These are phyloP conservation scores for Metschnikowia borealis DNA, from an alignment of 805 yeast species.

Conservation along the genomic window DNA sequence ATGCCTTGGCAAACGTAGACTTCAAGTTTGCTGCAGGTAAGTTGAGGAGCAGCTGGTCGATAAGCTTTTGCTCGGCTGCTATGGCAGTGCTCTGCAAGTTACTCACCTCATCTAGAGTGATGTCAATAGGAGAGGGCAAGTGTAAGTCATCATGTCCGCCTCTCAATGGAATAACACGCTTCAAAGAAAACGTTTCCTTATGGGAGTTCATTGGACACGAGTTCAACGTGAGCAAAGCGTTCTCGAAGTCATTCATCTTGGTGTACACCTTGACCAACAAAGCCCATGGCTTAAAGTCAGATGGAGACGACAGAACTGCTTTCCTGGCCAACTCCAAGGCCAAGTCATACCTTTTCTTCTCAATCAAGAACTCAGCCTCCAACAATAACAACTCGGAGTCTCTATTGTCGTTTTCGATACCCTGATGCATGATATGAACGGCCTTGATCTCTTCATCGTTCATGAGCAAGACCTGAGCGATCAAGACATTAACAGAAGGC, in stretches of 20 bases:
- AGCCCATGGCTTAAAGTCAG: conserved; percentile 74
- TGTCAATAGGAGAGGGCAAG: conserved; percentile 74
- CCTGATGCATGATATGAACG: conserved; percentile 47
- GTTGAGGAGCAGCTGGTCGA: conserved; percentile 57
- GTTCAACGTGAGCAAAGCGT: conserved; percentile 67
- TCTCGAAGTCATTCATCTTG: conserved; percentile 59
- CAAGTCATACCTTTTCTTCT: conserved; percentile 49
- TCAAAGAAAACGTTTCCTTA: conserved; percentile 60
- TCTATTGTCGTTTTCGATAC: conserved; percentile 46
- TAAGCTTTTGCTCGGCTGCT: conserved; percentile 57
- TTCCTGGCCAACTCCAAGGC: conserved; percentile 57
- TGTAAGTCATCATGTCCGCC: conserved; percentile 53
- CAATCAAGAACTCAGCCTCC: conserved; percentile 55
- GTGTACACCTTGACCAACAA: conserved; percentile 61
- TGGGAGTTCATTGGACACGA: conserved; percentile 80
- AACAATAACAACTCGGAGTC: conserved; percentile 52
- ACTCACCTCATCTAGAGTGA: conserved; percentile 63
- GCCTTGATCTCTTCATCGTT: conserved; percentile 61
- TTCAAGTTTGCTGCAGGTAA: conserved; percentile 69
- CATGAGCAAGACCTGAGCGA: conserved; percentile 50
- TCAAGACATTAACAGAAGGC: conserved; percentile 53
- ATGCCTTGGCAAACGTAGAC: conserved; percentile 43
- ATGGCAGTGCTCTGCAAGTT: conserved; percentile 63
- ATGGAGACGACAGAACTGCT: conserved; percentile 70
- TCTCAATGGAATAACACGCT: conserved; percentile 53